phyloP scores from a whole-genome alignment of 768 basidiomycete genomes.

The Hypholoma sublateritium region DNA sequence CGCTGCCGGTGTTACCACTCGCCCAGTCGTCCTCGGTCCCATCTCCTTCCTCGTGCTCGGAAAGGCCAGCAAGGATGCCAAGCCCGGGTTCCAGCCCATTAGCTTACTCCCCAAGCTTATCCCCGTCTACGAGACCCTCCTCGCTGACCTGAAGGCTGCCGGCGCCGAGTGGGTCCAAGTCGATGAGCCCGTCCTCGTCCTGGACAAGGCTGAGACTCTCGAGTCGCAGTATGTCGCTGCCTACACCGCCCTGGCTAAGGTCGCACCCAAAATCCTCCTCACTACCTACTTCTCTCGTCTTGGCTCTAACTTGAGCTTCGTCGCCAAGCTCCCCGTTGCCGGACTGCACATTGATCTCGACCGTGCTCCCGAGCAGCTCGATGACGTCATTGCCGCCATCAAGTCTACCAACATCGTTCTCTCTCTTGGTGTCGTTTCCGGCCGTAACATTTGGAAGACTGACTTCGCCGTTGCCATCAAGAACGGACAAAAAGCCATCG shows the following conservation, averaged over 20 bases:
- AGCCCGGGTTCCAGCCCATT: constrained; percentile 85
- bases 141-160: constrained; percentile 87
- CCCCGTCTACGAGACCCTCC: constrained; percentile 88
- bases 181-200: constrained; percentile 95
- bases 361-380: constrained; percentile 90
- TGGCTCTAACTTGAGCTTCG: constrained; percentile 84
- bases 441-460: constrained; percentile 99
- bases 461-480: constrained; percentile 85
- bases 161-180: constrained; percentile 95
- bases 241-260: constrained; percentile 78
- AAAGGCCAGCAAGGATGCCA: constrained; percentile 85
- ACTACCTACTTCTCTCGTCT: constrained; percentile 98
- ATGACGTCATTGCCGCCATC: constrained; percentile 75
- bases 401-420: constrained; percentile 80
- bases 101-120: constrained; percentile 86
- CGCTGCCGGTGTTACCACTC: constrained; percentile 83
- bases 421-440: constrained; percentile 95
- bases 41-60: constrained; percentile 93
- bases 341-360: constrained; percentile 97
- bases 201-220: constrained; percentile 76
- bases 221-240: constrained; percentile 79
- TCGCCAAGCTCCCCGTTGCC: constrained; percentile 89
- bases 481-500: constrained; percentile 81
- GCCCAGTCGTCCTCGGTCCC: constrained; percentile 95
- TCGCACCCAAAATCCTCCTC: constrained; percentile 89